A percentile compares a stretch with the other conserved stretches of the same genome.
These are phyloP conservation scores for Penicillium fimorum DNA, from an alignment of 495 filamentous ascomycete species.

Conservation along the genomic window DNA sequence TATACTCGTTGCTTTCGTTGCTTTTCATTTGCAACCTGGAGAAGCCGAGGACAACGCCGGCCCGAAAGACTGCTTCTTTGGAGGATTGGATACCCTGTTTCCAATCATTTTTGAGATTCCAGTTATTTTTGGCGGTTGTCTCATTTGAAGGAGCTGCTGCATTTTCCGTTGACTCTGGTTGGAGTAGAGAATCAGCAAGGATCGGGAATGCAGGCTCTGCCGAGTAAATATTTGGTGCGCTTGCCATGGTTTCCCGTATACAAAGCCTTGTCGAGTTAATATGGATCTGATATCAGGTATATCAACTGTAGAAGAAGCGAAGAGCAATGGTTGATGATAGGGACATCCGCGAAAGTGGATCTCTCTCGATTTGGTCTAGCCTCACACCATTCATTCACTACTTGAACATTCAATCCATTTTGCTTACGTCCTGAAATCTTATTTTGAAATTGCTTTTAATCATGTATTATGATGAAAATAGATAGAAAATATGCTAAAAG, in stretches of 20 bases:
- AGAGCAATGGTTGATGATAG: not conserved
- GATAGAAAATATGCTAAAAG: not conserved
- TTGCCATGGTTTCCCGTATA: slow-evolving; percentile 10
- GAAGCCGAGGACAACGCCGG: slow-evolving; percentile 39
- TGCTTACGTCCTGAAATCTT: not conserved
- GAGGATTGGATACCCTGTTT: slow-evolving; percentile 21
- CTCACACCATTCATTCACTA: not conserved
- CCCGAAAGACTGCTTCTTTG: slow-evolving; percentile 26
- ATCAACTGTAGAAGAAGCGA: not conserved
- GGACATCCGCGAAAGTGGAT: not conserved
- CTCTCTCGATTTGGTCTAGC: not conserved
- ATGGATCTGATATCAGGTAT: not conserved
- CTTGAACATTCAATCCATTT: not conserved
- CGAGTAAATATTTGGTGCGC: slow-evolving; percentile 23
- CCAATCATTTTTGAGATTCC: slow-evolving; percentile 36
- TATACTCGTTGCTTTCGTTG: slow-evolving; percentile 31
- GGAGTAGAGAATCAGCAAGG: slow-evolving; percentile 37
- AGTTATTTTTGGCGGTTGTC: slow-evolving; percentile 13
- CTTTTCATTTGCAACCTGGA: slow-evolving; percentile 32
- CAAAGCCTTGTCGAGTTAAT: not conserved
- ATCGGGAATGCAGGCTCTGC: slow-evolving; percentile 36
- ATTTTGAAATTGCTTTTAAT: not conserved
- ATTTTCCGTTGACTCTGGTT: not conserved
- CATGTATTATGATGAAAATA: not conserved
- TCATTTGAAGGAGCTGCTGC: not conserved